phyloP scores from a whole-genome alignment of 257 asterid species.

The Solanum dulcamara region DNA sequence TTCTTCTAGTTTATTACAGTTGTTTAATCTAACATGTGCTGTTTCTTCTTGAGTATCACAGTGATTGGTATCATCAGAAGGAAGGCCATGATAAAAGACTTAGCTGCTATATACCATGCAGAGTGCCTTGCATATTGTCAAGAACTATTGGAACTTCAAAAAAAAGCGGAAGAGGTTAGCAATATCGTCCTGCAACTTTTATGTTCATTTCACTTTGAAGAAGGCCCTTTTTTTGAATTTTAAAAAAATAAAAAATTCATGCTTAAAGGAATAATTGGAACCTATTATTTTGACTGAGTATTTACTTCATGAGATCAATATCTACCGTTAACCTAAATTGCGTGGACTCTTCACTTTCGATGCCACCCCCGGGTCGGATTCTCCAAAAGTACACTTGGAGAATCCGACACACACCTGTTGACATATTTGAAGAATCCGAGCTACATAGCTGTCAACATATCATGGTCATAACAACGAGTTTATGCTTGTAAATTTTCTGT shows the following conservation, averaged over 20 bases:
- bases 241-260: neutral
- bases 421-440: neutral
- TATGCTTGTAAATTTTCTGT: neutral
- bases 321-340: neutral
- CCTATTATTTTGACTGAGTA: neutral
- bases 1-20: neutral
- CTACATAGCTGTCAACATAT: neutral
- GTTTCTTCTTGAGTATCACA: constrained; percentile 15
- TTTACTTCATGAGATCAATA: neutral
- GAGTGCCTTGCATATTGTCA: constrained; percentile 93
- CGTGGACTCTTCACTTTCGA: neutral
- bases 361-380: neutral
- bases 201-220: neutral
- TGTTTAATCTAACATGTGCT: constrained; percentile 1
- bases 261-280: neutral
- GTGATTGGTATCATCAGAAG: constrained; percentile 88
- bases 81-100: constrained; percentile 76
- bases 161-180: constrained; percentile 68
- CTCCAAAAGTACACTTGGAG: neutral
- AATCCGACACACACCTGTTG: neutral
- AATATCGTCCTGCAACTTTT: neutral
- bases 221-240: neutral
- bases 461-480: neutral
- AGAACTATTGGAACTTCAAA: constrained; percentile 84
- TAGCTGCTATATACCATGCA: constrained; percentile 83